Base-by-base conservation (phyloP, 306 rosid genomes). In the Mimosa bimucronata region DNA sequence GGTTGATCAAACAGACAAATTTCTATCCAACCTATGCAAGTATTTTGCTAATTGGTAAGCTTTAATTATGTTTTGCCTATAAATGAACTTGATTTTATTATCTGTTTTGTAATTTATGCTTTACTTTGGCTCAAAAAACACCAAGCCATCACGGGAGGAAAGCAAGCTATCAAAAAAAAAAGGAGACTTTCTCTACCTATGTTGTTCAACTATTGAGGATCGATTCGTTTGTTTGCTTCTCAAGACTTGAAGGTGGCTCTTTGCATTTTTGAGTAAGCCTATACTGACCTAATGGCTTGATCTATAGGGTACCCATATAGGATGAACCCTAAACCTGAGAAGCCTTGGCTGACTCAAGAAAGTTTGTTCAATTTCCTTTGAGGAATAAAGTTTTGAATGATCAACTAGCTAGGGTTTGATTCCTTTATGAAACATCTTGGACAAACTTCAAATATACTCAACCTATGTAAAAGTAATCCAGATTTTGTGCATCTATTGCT, bases 151-250 rank as follows among this genome's bases (percentile, higher is more conserved):
- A 34, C 0, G 65, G 15, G 65, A 57, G 9, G 77, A 30, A 55
- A 31, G 8, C 29, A 23, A 41, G 23, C 21, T 5, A 14, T 70
- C n/a, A n/a, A n/a, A n/a, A n/a, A n/a, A n/a, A n/a, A 2, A 76
- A 30, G 31, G 64, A 73, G 21, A 16, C 66, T 66, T 67, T 62
- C 57, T 23, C 62, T 10, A 53, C 30, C 6, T 50, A 31, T 7
- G 9, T 46, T 7, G 9, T 46, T n/a, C 57, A 37, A 16, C 57
- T 2, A 21, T 8, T 60, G 50, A 26, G 10, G 44, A 42, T 29
- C 19, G 77, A 73, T 37, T 34, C 70, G 61, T 61, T 34, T 38
- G 40, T 73, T 70, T 72, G 66, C 29, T 74, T 67, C 71, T 11
- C 44, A 10, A 66, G 66, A 41, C 68, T 66, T 40, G 31, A 6